These are phyloP conservation scores for Calocybe indica DNA, from an alignment of 768 basidiomycete genomes.

Conservation along the genomic window DNA sequence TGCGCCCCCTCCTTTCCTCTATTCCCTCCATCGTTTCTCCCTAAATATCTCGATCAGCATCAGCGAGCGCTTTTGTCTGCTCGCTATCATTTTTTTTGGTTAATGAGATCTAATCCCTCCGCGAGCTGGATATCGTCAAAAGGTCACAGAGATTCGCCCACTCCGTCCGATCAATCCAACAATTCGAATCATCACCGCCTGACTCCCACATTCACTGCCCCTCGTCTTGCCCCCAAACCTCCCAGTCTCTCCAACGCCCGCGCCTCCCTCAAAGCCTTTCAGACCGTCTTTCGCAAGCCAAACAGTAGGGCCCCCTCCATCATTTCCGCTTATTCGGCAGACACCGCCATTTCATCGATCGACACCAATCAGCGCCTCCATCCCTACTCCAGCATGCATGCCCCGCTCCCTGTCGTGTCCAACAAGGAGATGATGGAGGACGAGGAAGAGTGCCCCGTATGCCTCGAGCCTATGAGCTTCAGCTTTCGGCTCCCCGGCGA, in stretches of 20 bases:
- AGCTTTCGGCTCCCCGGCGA: constrained; percentile 92
- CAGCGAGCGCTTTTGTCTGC: constrained; percentile 2
- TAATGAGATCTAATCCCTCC: constrained; percentile 35
- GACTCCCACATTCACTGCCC: constrained; percentile 37
- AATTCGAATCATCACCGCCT: constrained; percentile 28
- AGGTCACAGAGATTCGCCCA: constrained; percentile 31
- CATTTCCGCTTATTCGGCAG: constrained; percentile 44
- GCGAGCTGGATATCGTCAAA: constrained; percentile 31
- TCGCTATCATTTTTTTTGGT: constrained; percentile 7
- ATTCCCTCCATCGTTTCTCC: neutral
- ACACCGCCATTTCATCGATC: constrained; percentile 29
- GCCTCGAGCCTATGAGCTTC: constrained; percentile 91
- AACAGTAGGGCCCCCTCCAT: constrained; percentile 36
- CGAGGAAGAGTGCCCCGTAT: constrained; percentile 93
- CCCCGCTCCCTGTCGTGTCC: constrained; percentile 68
- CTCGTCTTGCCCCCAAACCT: constrained; percentile 31
- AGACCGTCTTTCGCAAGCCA: constrained; percentile 47
- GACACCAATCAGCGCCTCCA: constrained; percentile 35
- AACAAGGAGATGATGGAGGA: constrained; percentile 58
- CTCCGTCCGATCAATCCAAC: constrained; percentile 19
- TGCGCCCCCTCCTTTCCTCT: neutral
- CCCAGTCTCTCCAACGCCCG: constrained; percentile 18
- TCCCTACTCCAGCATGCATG: constrained; percentile 55
- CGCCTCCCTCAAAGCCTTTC: constrained; percentile 35
- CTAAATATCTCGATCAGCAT: neutral